Conservation (phyloP, 225 moss, liverwort and hornwort species). For the Physcomitrium patens region DNA sequence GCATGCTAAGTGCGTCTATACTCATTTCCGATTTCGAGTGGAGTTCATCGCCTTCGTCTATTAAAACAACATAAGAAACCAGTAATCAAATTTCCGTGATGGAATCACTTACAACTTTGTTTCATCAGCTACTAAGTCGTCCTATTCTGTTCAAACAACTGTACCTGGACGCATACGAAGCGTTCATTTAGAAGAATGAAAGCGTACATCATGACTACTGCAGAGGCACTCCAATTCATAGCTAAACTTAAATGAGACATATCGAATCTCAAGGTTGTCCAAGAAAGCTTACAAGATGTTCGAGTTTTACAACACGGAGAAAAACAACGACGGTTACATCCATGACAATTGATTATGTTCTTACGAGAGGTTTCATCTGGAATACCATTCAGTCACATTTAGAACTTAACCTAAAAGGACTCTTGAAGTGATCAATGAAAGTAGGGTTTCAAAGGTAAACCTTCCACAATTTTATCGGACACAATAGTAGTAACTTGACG, state of each 20-base stretch:
- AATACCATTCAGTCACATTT: not conserved
- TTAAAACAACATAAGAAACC: conserved; percentile 14
- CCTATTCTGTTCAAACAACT: not conserved
- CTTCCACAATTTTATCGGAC: conserved; percentile 30
- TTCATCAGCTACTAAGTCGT: not conserved
- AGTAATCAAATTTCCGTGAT: not conserved
- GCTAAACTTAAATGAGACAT: too few species aligned
- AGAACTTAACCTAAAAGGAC: not conserved
- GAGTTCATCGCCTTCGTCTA: conserved; percentile 20
- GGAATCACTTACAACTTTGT: not conserved
- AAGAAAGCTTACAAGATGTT: not conserved
- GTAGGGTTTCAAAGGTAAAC: conserved; percentile 28
- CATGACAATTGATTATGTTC: not conserved
- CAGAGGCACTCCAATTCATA: too few species aligned
- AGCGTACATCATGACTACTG: too few species aligned
- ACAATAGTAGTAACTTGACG: conserved; percentile 36
- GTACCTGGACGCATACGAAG: too few species aligned
- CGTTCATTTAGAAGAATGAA: too few species aligned
- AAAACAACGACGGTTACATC: not conserved
- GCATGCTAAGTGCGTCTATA: conserved; percentile 7
- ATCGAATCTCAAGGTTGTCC: too few species aligned
- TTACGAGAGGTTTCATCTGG: not conserved
- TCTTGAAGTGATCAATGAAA: not conserved
- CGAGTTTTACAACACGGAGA: not conserved
- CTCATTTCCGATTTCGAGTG: conserved; percentile 1